Base-by-base conservation (phyloP, 2,329 filamentous ascomycete species). In the Boeremia exigua region DNA sequence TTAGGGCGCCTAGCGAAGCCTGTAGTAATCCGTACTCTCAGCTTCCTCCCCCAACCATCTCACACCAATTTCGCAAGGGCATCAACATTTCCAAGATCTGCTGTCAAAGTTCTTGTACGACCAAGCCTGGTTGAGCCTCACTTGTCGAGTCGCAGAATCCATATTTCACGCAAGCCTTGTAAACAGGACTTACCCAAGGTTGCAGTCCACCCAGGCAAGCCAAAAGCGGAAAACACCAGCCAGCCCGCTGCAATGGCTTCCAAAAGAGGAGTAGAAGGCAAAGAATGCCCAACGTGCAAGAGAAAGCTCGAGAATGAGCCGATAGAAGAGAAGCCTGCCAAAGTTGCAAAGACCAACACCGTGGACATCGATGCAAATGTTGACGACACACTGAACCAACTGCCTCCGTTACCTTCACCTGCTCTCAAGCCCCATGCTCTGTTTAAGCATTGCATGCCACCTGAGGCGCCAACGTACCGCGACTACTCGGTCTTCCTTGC, bases 401-500 rank as follows among this genome's bases (percentile, higher is more conserved):
- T 66, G 14, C 61, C 54, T 11, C 47, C 49, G 17, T 38, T 48
- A 14, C 58, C 56, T 0, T 37, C 45, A 12, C 51, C 53, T 8
- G 50, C 46, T 19, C 48, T 30, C 4, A 46, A 39, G 9, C 8
- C n/a, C 15, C 58, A 67, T 11, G 38, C 51, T 2, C 12, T 50
- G 12, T 65, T 62, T 37, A 33, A 49, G 40, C 59, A 59, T 36
- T 59, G 48, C 51, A 55, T 61, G 17, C 68, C 68, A 6, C 66
- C 66, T 7, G 23, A 43, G 3, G 23, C 40, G 1, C 62, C 65
- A 12, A 50, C 38, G 4, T 68, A 66, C 46, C 54, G 54, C 27
- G 59, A 60, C 9, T 71, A 78, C 33, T 72, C 79, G 15, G 59
- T 88, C 56, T 88, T 88, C 70, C 80, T 87, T 6, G 84, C 85